phyloP scores from a whole-genome alignment of 2,329 filamentous ascomycete species.

The Hypoxylon sp. region DNA sequence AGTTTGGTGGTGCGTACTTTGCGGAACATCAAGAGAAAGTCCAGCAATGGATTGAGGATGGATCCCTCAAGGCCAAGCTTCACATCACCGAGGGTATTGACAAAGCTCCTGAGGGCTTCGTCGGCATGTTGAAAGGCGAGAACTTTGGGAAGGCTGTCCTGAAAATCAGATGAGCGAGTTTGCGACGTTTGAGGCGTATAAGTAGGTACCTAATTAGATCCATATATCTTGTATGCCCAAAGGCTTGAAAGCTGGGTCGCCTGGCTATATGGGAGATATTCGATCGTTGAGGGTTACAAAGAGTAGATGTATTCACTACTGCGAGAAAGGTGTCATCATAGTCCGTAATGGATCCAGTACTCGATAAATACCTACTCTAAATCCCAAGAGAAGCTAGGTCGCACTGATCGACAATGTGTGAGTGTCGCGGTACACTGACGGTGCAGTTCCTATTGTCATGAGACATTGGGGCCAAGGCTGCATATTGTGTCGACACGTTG shows the following conservation, averaged over 20 bases:
- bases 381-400: neutral
- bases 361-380: neutral
- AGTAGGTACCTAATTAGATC: neutral
- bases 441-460: neutral
- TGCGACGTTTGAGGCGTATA: neutral
- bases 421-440: neutral
- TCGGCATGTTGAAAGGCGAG: slow-evolving; percentile 81
- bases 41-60: slow-evolving; percentile 82
- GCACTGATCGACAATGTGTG: neutral
- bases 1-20: slow-evolving; percentile 76
- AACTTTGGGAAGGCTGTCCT: slow-evolving; percentile 91
- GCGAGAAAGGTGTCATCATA: neutral
- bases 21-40: slow-evolving; percentile 83
- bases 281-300: neutral
- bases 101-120: slow-evolving; percentile 78
- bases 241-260: neutral
- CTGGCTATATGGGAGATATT: neutral
- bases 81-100: slow-evolving; percentile 83
- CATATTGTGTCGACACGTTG: neutral
- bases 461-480: neutral
- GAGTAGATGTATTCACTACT: neutral
- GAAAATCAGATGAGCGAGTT: slow-evolving; percentile 62
- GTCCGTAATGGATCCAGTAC: neutral
- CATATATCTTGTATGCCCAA: too few relatives aligned
- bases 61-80: slow-evolving; percentile 79